phyloP scores from a whole-genome alignment of 2,329 filamentous ascomycete genomes.

The Stachybotrys elegans region DNA sequence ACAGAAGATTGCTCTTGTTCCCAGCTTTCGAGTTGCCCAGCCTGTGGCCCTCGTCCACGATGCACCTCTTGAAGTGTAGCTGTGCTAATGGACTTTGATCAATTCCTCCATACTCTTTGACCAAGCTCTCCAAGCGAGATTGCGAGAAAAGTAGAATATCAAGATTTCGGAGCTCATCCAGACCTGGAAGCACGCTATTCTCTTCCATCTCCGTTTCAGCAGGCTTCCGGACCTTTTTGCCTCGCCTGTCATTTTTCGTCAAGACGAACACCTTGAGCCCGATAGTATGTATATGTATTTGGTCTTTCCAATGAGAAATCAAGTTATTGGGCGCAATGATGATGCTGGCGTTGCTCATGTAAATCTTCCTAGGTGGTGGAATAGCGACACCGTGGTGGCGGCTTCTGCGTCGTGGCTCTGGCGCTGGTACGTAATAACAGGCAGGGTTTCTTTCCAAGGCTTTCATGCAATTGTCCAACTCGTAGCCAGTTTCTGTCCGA shows the following conservation, averaged over 20 bases:
- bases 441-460: constrained; percentile 55
- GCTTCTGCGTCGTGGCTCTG: constrained; percentile 25
- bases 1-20: constrained; percentile 50
- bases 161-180: constrained; percentile 54
- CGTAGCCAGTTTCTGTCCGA: constrained; percentile 36
- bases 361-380: constrained; percentile 42
- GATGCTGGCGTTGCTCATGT: constrained; percentile 64
- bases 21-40: constrained; percentile 61
- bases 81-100: constrained; percentile 57
- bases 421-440: constrained; percentile 50
- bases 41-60: constrained; percentile 88
- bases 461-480: constrained; percentile 49
- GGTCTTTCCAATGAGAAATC: constrained; percentile 75
- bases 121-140: constrained; percentile 62
- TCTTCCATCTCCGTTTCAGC: too few relatives aligned
- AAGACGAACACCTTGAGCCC: constrained; percentile 62
- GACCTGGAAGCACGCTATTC: constrained; percentile 45
- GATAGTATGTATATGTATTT: constrained; percentile 72
- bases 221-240: too few relatives aligned
- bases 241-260: constrained; percentile 43
- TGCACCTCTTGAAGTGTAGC: constrained; percentile 80
- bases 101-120: constrained; percentile 22
- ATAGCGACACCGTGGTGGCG: constrained; percentile 10
- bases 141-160: constrained; percentile 79
- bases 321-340: constrained; percentile 81